Percentiles rank a stretch among this genome's conserved stretches.
phyloP scores from a whole-genome alignment of 140 eudicot genomes.

The Anethum foeniculum region DNA sequence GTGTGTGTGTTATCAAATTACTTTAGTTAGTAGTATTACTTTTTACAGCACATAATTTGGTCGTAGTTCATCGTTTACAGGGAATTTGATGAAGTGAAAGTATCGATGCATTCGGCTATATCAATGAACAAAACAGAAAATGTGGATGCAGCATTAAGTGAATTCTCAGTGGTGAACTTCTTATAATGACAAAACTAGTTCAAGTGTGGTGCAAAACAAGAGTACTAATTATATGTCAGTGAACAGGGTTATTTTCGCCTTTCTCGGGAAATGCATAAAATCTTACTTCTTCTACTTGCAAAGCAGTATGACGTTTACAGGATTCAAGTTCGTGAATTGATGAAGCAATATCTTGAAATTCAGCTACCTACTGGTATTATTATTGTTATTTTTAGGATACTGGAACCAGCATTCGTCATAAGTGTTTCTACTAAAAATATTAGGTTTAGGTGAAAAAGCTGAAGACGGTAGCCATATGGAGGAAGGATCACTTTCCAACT shows the following conservation, averaged over 20 bases:
- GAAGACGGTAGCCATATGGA: slow-evolving; percentile 49
- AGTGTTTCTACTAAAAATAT: too few relatives aligned
- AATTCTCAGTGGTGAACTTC: slow-evolving; percentile 59
- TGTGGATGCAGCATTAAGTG: slow-evolving; percentile 65
- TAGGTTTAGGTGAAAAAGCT: slow-evolving; percentile 39
- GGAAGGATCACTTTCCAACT: slow-evolving; percentile 57
- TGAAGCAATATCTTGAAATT: slow-evolving; percentile 84
- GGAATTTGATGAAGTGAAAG: slow-evolving; percentile 58
- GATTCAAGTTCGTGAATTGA: slow-evolving; percentile 71
- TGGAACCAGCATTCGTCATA: not conserved
- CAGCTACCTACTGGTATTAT: slow-evolving; percentile 53
- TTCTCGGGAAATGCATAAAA: slow-evolving; percentile 44
- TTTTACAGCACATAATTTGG: not conserved
- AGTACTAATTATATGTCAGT: slow-evolving; percentile 11
- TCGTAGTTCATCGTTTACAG: slow-evolving; percentile 26
- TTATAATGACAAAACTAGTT: not conserved
- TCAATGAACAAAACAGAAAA: slow-evolving; percentile 75
- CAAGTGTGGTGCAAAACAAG: not conserved
- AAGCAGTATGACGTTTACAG: slow-evolving; percentile 79
- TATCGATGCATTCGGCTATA: slow-evolving; percentile 73
- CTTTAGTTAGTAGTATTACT: not conserved
- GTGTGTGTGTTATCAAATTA: not conserved
- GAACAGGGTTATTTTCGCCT: slow-evolving; percentile 73
- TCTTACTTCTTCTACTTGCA: slow-evolving; percentile 56
- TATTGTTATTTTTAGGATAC: not conserved